Conservation (phyloP, 1,284 basidiomycete genomes). For the Fomitopsis pinicola region DNA sequence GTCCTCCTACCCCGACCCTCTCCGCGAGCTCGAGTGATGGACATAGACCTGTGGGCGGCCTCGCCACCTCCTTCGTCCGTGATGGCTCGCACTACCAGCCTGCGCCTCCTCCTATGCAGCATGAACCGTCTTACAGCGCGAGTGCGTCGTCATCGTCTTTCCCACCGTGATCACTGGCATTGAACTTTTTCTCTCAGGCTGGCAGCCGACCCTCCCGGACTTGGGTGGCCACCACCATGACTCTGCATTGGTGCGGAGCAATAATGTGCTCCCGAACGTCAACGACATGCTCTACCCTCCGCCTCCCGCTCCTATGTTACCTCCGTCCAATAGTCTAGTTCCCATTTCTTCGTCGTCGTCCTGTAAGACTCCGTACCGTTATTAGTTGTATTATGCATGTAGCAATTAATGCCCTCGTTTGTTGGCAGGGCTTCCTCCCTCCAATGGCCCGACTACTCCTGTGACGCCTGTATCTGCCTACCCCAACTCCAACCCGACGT, state of each 20-base stretch:
- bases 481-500: slow-evolving; percentile 11
- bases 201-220: slow-evolving; percentile 33
- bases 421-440: slow-evolving; percentile 40
- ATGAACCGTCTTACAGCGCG: slow-evolving; percentile 17
- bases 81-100: slow-evolving; percentile 27
- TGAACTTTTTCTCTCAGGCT: slow-evolving; percentile 26
- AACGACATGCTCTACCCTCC: slow-evolving; percentile 35
- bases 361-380: slow-evolving; percentile 70
- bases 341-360: slow-evolving; percentile 28
- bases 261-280: slow-evolving; percentile 27
- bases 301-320: slow-evolving; percentile 31
- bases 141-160: slow-evolving; percentile 27
- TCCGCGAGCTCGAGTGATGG: slow-evolving; percentile 42
- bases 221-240: slow-evolving; percentile 27
- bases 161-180: slow-evolving; percentile 18
- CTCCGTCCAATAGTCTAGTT: slow-evolving; percentile 32
- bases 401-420: slow-evolving; percentile 61
- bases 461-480: slow-evolving; percentile 14
- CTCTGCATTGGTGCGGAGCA: slow-evolving; percentile 30
- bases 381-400: slow-evolving; percentile 66
- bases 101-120: slow-evolving; percentile 20
- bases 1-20: slow-evolving; percentile 50
- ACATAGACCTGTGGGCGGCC: slow-evolving; percentile 30
- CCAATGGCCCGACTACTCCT: slow-evolving; percentile 26
- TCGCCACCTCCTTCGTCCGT: slow-evolving; percentile 37